These are phyloP conservation scores for Verticillium albo-atrum DNA, from an alignment of 2,329 filamentous ascomycete genomes.

Conservation along the genomic window DNA sequence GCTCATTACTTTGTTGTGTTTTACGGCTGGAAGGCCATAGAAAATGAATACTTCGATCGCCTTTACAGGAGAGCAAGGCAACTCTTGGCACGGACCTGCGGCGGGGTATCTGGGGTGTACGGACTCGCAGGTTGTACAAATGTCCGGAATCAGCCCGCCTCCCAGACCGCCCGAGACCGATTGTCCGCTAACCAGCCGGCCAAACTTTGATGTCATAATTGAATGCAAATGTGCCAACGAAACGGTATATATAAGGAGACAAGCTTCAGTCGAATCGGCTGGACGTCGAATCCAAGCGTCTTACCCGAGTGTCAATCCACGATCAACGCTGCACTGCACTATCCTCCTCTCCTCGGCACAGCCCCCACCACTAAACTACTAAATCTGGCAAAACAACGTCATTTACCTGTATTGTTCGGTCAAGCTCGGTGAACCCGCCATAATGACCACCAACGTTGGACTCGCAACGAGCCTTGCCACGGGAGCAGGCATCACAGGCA, in stretches of 20 bases:
- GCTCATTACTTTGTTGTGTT: background rate
- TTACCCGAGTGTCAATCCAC: too few relatives aligned
- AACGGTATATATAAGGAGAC: background rate
- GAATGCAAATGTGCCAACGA: background rate
- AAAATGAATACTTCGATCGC: too few relatives aligned
- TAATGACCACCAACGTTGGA: background rate
- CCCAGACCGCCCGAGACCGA: background rate
- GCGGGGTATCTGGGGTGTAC: background rate
- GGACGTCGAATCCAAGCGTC: background rate
- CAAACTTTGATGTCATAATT: background rate
- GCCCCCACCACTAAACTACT: too few relatives aligned
- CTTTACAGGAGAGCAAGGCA: too few relatives aligned
- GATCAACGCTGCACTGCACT: too few relatives aligned
- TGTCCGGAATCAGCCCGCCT: background rate
- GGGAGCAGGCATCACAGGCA: constrained; percentile 7
- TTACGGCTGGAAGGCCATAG: background rate
- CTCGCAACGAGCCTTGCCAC: constrained; percentile 5
- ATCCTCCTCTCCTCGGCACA: too few relatives aligned
- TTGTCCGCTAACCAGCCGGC: background rate
- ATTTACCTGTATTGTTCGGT: background rate
- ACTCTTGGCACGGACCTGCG: too few relatives aligned
- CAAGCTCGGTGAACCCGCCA: background rate
- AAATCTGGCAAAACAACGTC: too few relatives aligned
- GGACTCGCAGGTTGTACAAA: background rate
- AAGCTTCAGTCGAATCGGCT: background rate